Percentiles rank a stretch among this genome's conserved stretches.
Conservation (phyloP, 2,329 filamentous ascomycete genomes). For the Botrytis paeoniae region DNA sequence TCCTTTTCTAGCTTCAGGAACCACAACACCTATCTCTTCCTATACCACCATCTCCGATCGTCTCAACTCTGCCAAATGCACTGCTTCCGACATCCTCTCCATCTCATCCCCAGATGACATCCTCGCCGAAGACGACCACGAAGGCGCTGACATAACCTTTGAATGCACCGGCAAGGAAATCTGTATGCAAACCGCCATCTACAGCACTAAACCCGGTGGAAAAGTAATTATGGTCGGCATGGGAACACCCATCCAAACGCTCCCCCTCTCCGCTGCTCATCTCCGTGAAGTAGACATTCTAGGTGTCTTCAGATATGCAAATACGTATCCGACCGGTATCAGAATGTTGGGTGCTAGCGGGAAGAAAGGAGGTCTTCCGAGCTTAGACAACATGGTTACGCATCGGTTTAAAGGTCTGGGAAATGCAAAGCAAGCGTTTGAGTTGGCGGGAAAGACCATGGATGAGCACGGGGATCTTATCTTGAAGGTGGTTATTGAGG, state of each 20-base stretch:
- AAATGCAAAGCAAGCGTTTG: slow-evolving; percentile 61
- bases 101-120: slow-evolving; percentile 31
- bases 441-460: slow-evolving; percentile 64
- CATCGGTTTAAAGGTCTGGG: slow-evolving; percentile 66
- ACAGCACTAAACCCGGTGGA: slow-evolving; percentile 66
- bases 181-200: slow-evolving; percentile 73
- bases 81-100: slow-evolving; percentile 50
- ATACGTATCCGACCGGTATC: slow-evolving; percentile 72
- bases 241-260: slow-evolving; percentile 72
- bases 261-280: slow-evolving; percentile 69
- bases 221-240: slow-evolving; percentile 76
- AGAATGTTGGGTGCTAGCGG: slow-evolving; percentile 50
- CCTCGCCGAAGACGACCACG: slow-evolving; percentile 42
- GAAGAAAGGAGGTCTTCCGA: slow-evolving; percentile 46
- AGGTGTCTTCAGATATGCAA: slow-evolving; percentile 75
- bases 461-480: slow-evolving; percentile 68
- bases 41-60: slow-evolving; percentile 43
- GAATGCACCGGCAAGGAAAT: slow-evolving; percentile 75
- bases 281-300: slow-evolving; percentile 74
- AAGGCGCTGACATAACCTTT: slow-evolving; percentile 66
- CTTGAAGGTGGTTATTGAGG: slow-evolving; percentile 67
- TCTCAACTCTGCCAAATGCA: slow-evolving; percentile 49
- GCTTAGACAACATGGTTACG: slow-evolving; percentile 69
- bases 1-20: not conserved
- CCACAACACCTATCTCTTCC: slow-evolving; percentile 43